A percentile compares a stretch with the other conserved stretches of the same genome.
These are phyloP conservation scores for Bisporella sp. DNA, from an alignment of 2,329 filamentous ascomycete genomes.

Conservation along the genomic window DNA sequence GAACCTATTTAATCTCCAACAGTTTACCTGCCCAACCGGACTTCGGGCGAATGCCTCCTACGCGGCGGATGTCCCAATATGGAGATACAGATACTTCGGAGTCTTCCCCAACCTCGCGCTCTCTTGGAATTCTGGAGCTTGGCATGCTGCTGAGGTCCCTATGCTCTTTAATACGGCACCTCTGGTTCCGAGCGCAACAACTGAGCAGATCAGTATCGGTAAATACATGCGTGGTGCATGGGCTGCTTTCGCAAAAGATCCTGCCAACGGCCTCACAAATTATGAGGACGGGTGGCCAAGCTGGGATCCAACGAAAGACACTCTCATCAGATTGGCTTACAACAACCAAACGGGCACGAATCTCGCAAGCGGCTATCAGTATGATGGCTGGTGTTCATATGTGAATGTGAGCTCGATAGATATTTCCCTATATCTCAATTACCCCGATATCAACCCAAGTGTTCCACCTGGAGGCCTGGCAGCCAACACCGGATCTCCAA, in stretches of 20 bases:
- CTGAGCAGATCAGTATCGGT: conserved; percentile 25
- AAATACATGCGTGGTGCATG: conserved; percentile 32
- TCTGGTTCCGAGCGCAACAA: conserved; percentile 15
- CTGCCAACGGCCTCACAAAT: conserved; percentile 25
- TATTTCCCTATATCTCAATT: background rate
- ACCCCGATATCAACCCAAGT: background rate
- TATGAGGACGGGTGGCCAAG: conserved; percentile 23
- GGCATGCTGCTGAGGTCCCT: conserved; percentile 28
- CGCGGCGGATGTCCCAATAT: conserved; percentile 25
- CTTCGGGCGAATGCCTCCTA: conserved; percentile 21
- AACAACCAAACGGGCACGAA: conserved; percentile 24
- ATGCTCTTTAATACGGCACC: conserved; percentile 27
- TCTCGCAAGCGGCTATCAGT: conserved; percentile 18
- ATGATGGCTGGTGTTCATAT: conserved; percentile 21
- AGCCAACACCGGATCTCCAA: background rate
- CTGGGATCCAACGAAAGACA: conserved; percentile 16
- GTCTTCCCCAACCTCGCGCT: conserved; percentile 28
- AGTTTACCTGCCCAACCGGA: conserved; percentile 29
- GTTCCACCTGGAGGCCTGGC: background rate
- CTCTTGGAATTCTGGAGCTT: conserved; percentile 26
- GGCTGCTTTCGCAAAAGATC: conserved; percentile 33
- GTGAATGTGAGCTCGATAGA: conserved; percentile 18
- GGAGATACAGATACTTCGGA: conserved; percentile 32
- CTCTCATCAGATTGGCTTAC: conserved; percentile 23
- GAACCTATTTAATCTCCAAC: conserved; percentile 22